A percentile compares a stretch with the other conserved stretches of the same genome.
Evolutionary conservation across 306 rosid species (phyloP).

Genomic region (Echinosophora koreensis): DNA sequence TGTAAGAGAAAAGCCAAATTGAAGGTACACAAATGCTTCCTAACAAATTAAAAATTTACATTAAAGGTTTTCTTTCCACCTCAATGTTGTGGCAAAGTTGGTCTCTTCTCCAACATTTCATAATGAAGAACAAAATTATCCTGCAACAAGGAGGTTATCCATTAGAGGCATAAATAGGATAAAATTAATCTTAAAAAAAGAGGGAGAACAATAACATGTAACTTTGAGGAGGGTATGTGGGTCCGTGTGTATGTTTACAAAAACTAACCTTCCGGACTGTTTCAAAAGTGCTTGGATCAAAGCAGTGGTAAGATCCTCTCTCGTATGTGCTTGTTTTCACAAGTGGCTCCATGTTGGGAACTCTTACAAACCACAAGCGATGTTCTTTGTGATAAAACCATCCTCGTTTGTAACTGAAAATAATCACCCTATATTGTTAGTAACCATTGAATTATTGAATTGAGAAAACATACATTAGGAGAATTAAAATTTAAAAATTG

Average conservation of each 20-base stretch:
- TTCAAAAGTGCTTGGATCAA: slow-evolving; percentile 89
- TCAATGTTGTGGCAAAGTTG: slow-evolving; percentile 76
- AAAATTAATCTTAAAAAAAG: not conserved
- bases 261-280: slow-evolving; percentile 79
- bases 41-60: slow-evolving; percentile 59
- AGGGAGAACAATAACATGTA: not conserved
- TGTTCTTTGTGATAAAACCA: slow-evolving; percentile 96
- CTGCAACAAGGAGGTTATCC: slow-evolving; percentile 63
- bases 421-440: slow-evolving; percentile 39
- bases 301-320: slow-evolving; percentile 90
- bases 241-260: not conserved
- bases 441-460: slow-evolving; percentile 9
- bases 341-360: slow-evolving; percentile 81
- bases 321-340: slow-evolving; percentile 83
- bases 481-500: slow-evolving; percentile 1
- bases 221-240: not conserved
- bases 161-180: slow-evolving; percentile 23
- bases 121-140: slow-evolving; percentile 83
- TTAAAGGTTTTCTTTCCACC: slow-evolving; percentile 28
- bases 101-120: slow-evolving; percentile 88
- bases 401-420: slow-evolving; percentile 72
- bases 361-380: slow-evolving; percentile 75
- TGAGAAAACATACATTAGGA: slow-evolving; percentile 20
- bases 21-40: slow-evolving; percentile 42
- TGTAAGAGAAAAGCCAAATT: slow-evolving; percentile 39